Conservation (phyloP, 1,284 basidiomycete genomes). For the Laetiporus sulphureus region DNA sequence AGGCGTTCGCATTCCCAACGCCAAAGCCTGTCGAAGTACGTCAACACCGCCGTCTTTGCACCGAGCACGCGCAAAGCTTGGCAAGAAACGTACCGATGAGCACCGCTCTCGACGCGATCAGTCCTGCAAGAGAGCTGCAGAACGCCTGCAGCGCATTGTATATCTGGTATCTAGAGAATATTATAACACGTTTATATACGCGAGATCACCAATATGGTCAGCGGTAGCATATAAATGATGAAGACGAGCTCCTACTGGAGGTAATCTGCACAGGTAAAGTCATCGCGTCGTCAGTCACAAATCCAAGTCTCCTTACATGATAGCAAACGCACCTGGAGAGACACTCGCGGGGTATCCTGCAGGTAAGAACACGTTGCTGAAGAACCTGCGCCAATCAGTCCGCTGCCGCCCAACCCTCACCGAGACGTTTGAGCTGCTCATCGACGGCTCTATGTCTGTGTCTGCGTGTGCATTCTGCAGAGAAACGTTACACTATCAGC, state of each 20-base stretch:
- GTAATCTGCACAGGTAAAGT: constrained; percentile 14
- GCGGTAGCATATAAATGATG: background rate
- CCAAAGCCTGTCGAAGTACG: constrained; percentile 49
- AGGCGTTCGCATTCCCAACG: constrained; percentile 58
- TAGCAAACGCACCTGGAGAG: constrained; percentile 39
- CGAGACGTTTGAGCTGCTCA: background rate
- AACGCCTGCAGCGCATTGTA: constrained; percentile 64
- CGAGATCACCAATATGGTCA: background rate
- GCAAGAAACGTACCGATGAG: constrained; percentile 51
- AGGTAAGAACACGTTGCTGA: constrained; percentile 47
- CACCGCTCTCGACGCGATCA: constrained; percentile 61
- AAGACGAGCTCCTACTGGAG: constrained; percentile 11
- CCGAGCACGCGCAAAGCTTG: background rate
- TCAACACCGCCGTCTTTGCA: background rate
- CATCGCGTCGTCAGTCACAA: background rate
- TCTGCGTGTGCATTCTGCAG: too few species aligned
- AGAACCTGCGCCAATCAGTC: constrained; percentile 12
- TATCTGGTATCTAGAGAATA: constrained; percentile 44
- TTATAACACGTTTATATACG: too few species aligned
- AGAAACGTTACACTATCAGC: too few species aligned
- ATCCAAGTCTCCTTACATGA: background rate
- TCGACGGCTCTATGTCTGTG: too few species aligned
- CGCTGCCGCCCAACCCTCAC: background rate
- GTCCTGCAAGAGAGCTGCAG: constrained; percentile 55
- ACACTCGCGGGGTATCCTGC: constrained; percentile 54